Conservation (phyloP, 2,329 filamentous ascomycete species). For the Scedosporium aurantiacum region DNA sequence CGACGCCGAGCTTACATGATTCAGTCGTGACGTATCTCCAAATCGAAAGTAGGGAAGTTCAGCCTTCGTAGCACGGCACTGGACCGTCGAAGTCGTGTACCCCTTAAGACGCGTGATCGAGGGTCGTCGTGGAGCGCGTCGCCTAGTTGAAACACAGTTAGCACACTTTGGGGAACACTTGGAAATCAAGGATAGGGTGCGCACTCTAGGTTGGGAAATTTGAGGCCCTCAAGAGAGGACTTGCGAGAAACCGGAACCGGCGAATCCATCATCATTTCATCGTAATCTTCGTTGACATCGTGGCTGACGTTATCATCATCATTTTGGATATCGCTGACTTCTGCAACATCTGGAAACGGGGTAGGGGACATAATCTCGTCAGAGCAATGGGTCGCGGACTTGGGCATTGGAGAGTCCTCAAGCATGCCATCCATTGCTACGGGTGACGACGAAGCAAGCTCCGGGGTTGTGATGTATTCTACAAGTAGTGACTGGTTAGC, state of each 20-base stretch:
- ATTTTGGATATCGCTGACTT: too few relatives aligned
- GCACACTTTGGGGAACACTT: background rate
- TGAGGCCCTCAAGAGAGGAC: slow-evolving; percentile 35
- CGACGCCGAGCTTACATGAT: background rate
- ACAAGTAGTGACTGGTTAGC: background rate
- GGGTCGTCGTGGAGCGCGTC: slow-evolving; percentile 53
- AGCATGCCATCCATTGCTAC: slow-evolving; percentile 63
- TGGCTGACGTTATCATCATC: background rate
- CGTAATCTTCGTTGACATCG: slow-evolving; percentile 15
- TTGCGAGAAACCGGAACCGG: slow-evolving; percentile 39
- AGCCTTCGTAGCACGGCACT: slow-evolving; percentile 41
- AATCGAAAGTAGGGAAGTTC: slow-evolving; percentile 71
- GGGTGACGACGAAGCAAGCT: slow-evolving; percentile 73
- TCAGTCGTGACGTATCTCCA: slow-evolving; percentile 24
- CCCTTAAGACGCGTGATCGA: slow-evolving; percentile 66
- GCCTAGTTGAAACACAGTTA: slow-evolving; percentile 33
- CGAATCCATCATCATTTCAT: slow-evolving; percentile 45
- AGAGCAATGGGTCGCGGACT: slow-evolving; percentile 60
- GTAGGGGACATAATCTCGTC: slow-evolving; percentile 62
- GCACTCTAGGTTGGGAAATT: slow-evolving; percentile 41
- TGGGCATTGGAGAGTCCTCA: slow-evolving; percentile 88
- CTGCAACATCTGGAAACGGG: slow-evolving; percentile 29
- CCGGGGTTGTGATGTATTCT: slow-evolving; percentile 76
- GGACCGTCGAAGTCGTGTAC: slow-evolving; percentile 55
- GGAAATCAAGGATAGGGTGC: slow-evolving; percentile 15